Evolutionary conservation across 768 basidiomycete genomes (phyloP).

Genomic region (Dioszegia aurantiaca): DNA sequence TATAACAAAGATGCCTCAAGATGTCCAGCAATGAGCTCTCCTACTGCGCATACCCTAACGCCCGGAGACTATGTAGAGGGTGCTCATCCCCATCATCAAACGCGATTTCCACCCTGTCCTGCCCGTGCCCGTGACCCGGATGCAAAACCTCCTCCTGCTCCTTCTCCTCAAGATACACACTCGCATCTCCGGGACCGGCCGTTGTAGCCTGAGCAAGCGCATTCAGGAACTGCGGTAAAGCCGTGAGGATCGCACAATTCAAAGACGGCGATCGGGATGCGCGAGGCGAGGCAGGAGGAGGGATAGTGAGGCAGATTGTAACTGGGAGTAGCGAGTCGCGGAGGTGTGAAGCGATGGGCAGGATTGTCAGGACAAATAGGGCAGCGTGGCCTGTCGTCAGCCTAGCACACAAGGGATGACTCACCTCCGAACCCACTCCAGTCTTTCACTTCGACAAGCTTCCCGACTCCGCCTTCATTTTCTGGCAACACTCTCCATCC

Average conservation of each 20-base stretch:
- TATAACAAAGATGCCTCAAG: not conserved
- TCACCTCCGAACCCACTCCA: conserved; percentile 27
- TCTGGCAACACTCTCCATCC: conserved; percentile 25
- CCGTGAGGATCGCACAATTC: conserved; percentile 3
- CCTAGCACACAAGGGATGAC: not conserved
- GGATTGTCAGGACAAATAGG: conserved; percentile 23
- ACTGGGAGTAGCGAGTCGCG: conserved; percentile 5
- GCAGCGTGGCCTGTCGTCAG: conserved; percentile 21
- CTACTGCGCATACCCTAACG: conserved; percentile 15
- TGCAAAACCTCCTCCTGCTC: conserved; percentile 11
- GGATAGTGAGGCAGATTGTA: conserved; percentile 14
- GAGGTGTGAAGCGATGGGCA: conserved; percentile 12
- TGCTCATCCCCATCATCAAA: conserved; percentile 17
- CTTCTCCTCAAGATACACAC: conserved; percentile 8
- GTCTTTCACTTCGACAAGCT: conserved; percentile 35
- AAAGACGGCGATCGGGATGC: not conserved
- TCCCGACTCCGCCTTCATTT: conserved; percentile 37
- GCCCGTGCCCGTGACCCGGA: not conserved
- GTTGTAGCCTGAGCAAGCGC: conserved; percentile 9
- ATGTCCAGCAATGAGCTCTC: not conserved
- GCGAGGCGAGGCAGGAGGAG: conserved; percentile 7
- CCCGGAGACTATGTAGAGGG: conserved; percentile 9
- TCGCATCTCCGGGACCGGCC: not conserved
- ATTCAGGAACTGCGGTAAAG: conserved; percentile 9
- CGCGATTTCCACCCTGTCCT: conserved; percentile 10